phyloP scores from a whole-genome alignment of 2,329 filamentous ascomycete species.

The Chrysoporthe austroafricana region DNA sequence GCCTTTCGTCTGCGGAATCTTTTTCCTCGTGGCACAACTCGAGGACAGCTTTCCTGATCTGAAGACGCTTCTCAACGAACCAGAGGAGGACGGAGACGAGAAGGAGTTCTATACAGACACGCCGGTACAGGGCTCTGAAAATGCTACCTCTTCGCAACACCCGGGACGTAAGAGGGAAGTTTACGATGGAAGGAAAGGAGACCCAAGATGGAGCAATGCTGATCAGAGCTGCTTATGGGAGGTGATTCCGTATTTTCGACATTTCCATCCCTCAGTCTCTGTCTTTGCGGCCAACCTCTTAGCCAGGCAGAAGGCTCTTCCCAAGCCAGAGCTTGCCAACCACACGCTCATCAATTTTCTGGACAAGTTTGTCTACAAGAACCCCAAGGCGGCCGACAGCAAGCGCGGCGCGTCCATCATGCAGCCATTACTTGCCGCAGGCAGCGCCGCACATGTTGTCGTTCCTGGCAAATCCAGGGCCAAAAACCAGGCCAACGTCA shows the following conservation, averaged over 20 bases:
- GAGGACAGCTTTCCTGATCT: constrained; percentile 80
- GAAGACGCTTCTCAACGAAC: constrained; percentile 75
- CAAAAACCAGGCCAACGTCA: constrained; percentile 58
- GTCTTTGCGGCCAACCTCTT: constrained; percentile 79
- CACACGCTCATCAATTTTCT: constrained; percentile 95
- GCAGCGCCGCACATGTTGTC: constrained; percentile 59
- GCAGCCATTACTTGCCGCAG: constrained; percentile 74
- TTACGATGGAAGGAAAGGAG: constrained; percentile 89
- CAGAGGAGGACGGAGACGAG: constrained; percentile 77
- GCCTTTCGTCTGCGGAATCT: constrained; percentile 88
- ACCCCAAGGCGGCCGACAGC: constrained; percentile 72
- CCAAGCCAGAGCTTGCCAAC: constrained; percentile 87
- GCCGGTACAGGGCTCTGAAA: constrained; percentile 61
- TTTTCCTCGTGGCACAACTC: constrained; percentile 86
- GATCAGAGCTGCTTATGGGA: constrained; percentile 94
- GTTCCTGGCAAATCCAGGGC: constrained; percentile 54
- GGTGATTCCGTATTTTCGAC: constrained; percentile 72
- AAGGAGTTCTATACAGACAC: constrained; percentile 58
- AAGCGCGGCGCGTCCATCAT: constrained; percentile 88
- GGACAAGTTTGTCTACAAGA: constrained; percentile 98
- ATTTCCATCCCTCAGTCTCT: constrained; percentile 92
- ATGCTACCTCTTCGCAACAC: constrained; percentile 34
- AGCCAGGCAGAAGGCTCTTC: constrained; percentile 69
- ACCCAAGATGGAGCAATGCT: constrained; percentile 92
- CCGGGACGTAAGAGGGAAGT: constrained; percentile 33